Percentiles rank a stretch among this genome's conserved stretches.
phyloP scores from a whole-genome alignment of 495 filamentous ascomycete species.

The Amorphotheca resinae region DNA sequence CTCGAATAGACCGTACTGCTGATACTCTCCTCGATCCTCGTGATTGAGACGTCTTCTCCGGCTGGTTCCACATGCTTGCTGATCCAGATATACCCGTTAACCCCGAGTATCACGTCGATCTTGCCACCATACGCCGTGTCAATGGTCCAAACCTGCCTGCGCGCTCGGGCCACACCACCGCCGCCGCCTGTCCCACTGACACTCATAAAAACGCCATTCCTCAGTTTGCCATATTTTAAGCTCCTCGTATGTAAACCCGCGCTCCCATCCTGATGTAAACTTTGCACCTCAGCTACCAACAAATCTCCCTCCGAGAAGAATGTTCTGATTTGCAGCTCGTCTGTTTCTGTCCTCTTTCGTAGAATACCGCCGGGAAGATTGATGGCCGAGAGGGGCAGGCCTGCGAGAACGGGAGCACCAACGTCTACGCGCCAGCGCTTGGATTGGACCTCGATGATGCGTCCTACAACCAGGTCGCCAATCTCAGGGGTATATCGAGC shows the following conservation, averaged over 20 bases:
- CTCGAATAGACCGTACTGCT: conserved; percentile 66
- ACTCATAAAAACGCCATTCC: conserved; percentile 79
- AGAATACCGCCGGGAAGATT: conserved; percentile 92
- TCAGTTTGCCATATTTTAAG: conserved; percentile 85
- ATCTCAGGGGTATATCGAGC: conserved; percentile 95
- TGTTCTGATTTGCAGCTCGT: conserved; percentile 87
- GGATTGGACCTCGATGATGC: conserved; percentile 83
- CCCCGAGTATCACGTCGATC: conserved; percentile 78
- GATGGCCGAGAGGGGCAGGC: conserved; percentile 74
- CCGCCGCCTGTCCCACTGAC: conserved; percentile 72
- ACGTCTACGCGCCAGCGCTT: conserved; percentile 92
- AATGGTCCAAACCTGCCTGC: conserved; percentile 79
- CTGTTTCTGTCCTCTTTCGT: conserved; percentile 77
- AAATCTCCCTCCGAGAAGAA: conserved; percentile 90
- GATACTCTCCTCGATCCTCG: conserved; percentile 69
- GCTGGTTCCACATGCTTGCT: conserved; percentile 49
- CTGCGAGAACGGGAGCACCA: conserved; percentile 65
- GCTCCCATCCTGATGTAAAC: conserved; percentile 64
- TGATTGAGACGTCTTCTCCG: conserved; percentile 42
- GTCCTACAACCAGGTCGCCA: conserved; percentile 86
- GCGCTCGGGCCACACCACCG: conserved; percentile 65
- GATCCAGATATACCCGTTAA: conserved; percentile 95
- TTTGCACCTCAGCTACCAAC: conserved; percentile 83
- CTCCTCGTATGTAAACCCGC: conserved; percentile 81
- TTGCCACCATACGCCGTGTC: conserved; percentile 52